phyloP scores from a whole-genome alignment of 345 rosid genomes.

The Hypericum perforatum region DNA sequence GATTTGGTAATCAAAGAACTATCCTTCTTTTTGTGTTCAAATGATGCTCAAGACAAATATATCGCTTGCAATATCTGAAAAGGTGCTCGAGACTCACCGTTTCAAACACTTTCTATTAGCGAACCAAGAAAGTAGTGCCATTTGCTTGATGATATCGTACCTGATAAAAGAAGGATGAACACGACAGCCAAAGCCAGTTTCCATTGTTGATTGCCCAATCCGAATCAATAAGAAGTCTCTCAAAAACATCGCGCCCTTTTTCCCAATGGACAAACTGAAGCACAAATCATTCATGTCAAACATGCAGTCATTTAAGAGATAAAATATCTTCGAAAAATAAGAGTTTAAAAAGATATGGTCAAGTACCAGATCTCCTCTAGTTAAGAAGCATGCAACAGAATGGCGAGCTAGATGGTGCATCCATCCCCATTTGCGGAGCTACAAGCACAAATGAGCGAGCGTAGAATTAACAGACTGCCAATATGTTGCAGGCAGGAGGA shows the following conservation, averaged over 20 bases:
- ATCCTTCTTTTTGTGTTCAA: background rate
- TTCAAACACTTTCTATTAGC: background rate
- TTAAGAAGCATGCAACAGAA: slow-evolving; percentile 84
- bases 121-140: background rate
- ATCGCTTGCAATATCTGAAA: too few relatives aligned
- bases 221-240: slow-evolving; percentile 84
- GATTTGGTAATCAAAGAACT: background rate
- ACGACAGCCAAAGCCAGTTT: slow-evolving; percentile 93
- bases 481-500: background rate
- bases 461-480: background rate
- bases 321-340: slow-evolving; percentile 8
- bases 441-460: slow-evolving; percentile 14
- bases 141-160: slow-evolving; percentile 15
- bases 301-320: background rate
- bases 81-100: too few relatives aligned
- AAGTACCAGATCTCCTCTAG: slow-evolving; percentile 92
- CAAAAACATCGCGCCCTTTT: slow-evolving; percentile 90
- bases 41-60: background rate
- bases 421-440: slow-evolving; percentile 98
- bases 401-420: slow-evolving; percentile 95
- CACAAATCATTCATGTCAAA: slow-evolving; percentile 24
- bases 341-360: background rate
- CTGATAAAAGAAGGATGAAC: slow-evolving; percentile 98
- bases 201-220: slow-evolving; percentile 96
- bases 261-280: slow-evolving; percentile 94